Conservation (phyloP, 768 basidiomycete species). For the Cyclocybe aegerita region DNA sequence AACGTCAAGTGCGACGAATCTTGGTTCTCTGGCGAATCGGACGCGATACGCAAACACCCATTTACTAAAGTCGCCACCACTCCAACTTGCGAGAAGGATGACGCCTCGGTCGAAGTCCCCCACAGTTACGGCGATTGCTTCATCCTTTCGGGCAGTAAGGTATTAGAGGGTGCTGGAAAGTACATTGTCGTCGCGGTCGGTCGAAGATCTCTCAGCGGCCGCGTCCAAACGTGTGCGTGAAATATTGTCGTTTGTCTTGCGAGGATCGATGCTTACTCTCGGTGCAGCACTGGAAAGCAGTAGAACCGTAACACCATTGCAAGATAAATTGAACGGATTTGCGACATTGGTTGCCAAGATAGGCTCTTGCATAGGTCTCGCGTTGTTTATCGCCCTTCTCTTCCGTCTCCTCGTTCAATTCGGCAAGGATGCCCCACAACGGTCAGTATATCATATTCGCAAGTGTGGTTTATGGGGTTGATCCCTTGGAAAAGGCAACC, state of each 20-base stretch:
- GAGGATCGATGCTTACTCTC: neutral
- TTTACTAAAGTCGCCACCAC: slow-evolving; percentile 69
- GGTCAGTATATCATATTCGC: slow-evolving; percentile 34
- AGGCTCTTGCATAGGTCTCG: slow-evolving; percentile 76
- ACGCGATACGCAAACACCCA: slow-evolving; percentile 86
- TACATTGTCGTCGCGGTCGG: slow-evolving; percentile 95
- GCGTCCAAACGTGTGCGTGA: slow-evolving; percentile 92
- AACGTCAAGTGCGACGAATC: slow-evolving; percentile 96
- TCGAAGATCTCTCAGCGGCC: slow-evolving; percentile 89
- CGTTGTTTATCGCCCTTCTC: slow-evolving; percentile 83
- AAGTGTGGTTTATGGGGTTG: neutral
- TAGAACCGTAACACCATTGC: slow-evolving; percentile 87
- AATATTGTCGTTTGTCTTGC: neutral
- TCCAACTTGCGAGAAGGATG: slow-evolving; percentile 23
- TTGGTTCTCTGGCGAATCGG: slow-evolving; percentile 94
- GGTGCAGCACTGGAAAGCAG: slow-evolving; percentile 78
- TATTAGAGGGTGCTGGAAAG: slow-evolving; percentile 89
- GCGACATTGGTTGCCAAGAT: slow-evolving; percentile 95
- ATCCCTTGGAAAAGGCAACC: slow-evolving; percentile 45
- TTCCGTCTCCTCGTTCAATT: slow-evolving; percentile 95
- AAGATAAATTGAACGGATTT: slow-evolving; percentile 89
- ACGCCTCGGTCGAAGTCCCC: slow-evolving; percentile 8
- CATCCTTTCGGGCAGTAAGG: slow-evolving; percentile 87
- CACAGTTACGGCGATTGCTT: slow-evolving; percentile 83
- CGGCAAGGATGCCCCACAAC: slow-evolving; percentile 52